Base-by-base conservation (phyloP, 306 rosid genomes). In the Carpinus viminea region DNA sequence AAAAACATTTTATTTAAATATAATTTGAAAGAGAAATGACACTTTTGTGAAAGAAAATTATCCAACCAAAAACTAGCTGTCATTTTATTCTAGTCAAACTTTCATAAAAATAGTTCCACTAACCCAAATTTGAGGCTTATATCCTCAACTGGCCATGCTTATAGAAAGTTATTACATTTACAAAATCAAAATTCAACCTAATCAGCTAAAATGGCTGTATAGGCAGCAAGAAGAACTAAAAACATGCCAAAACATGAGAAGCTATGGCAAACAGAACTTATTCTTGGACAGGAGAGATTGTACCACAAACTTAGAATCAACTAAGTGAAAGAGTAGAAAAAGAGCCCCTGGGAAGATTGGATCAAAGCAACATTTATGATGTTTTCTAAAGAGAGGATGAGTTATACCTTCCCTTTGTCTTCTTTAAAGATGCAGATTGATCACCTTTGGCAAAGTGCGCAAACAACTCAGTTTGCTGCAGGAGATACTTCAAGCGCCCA, bases 391-490 rank as follows among this genome's bases (percentile, higher is more conserved):
- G 75, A 64, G 59, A 17, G 38, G 24, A 57, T 36, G 12, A 46
- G 24, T 13, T 80, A 28, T 85, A 95, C 99, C 95, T 90, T 85
- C 99, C 98, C 74, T 77, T 93, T 12, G 85, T 45, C 88, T 90
- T 92, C 89, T 90, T 95, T 74, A 83, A 97, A 51, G 99, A 83
- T 46, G 97, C 80, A 83, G 96, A 84, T 24, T 78, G 93, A 15
- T 84, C 96, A 56, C 94, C 89, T 85, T 93, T 91, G 9, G 99
- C 98, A 88, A 96, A 96, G 84, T 96, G 98, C 64, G 99, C 97
- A 91, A 95, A 95, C 70, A 95, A 65, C 85, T 95, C 99, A n/a
- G 99, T 95, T 77, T 95, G 99, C 81, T 93, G 97, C 53, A 95
- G 82, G 47, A 95, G 99, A 89, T 93, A 95, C 77, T 95, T 93